Evolutionary conservation across 2,329 filamentous ascomycete species (phyloP).

Genomic region (Blastomyces gilchristii): DNA sequence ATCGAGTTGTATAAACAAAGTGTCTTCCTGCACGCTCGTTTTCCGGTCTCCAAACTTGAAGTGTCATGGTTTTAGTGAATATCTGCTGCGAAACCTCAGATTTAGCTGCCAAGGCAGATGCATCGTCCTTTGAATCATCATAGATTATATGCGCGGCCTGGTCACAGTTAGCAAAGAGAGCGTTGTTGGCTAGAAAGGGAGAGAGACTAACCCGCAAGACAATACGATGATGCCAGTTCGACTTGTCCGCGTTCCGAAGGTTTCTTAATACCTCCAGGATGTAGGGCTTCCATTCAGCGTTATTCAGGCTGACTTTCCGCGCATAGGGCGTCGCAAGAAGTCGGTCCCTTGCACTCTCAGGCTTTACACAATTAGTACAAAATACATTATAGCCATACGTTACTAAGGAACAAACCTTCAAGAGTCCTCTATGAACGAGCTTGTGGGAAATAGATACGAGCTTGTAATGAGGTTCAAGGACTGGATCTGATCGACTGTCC

Average conservation of each 20-base stretch:
- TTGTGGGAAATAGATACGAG: conserved; percentile 75
- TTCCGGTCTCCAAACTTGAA: conserved; percentile 93
- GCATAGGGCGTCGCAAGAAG: conserved; percentile 47
- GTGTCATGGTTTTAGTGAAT: conserved; percentile 88
- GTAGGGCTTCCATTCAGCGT: conserved; percentile 50
- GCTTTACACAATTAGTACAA: conserved; percentile 30
- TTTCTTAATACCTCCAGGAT: conserved; percentile 50
- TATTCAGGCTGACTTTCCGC: conserved; percentile 40
- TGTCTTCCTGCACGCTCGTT: conserved; percentile 74
- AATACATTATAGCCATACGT: conserved; percentile 2
- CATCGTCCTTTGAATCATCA: conserved; percentile 43
- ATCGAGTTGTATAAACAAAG: conserved; percentile 82
- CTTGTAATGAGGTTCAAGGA: conserved; percentile 89
- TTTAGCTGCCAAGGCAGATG: conserved; percentile 53
- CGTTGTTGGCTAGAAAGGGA: conserved; percentile 26
- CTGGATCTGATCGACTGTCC: conserved; percentile 57
- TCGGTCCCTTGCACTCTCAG: conserved; percentile 40
- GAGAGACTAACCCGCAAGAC: conserved; percentile 55
- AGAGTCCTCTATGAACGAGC: conserved; percentile 48
- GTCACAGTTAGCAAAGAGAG: not conserved
- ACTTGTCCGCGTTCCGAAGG: conserved; percentile 65
- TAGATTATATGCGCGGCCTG: conserved; percentile 52
- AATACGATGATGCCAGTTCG: conserved; percentile 91
- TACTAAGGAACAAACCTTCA: conserved; percentile 31
- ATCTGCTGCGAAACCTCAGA: conserved; percentile 72